phyloP scores from a whole-genome alignment of 2,329 filamentous ascomycete genomes.

The Drechslerella dactyloides region DNA sequence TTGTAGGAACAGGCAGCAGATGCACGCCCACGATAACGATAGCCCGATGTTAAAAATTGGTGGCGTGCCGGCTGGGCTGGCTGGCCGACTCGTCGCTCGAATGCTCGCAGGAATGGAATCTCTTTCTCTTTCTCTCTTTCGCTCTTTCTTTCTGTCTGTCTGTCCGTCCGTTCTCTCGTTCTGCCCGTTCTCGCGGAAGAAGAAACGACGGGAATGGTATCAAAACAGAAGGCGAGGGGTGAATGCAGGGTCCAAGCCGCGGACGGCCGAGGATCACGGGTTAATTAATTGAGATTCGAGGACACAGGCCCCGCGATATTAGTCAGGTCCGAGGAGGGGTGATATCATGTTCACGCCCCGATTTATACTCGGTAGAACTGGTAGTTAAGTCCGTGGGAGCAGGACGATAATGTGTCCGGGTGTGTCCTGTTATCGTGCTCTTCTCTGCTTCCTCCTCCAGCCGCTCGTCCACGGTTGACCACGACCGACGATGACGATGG shows the following conservation, averaged over 20 bases:
- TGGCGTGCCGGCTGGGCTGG: not conserved
- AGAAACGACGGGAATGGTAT: not conserved
- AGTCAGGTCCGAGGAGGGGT: conserved; percentile 8
- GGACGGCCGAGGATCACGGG: not conserved
- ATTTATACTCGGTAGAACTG: too few species aligned
- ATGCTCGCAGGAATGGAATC: conserved; percentile 6
- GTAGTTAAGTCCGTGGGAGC: too few species aligned
- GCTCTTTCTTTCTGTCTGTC: not conserved
- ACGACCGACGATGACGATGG: too few species aligned
- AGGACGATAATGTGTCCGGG: too few species aligned
- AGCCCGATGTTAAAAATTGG: too few species aligned
- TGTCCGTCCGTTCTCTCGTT: not conserved
- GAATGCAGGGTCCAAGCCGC: not conserved
- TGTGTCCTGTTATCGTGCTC: too few species aligned
- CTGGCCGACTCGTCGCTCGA: not conserved
- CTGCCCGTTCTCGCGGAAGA: not conserved
- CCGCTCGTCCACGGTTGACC: too few species aligned
- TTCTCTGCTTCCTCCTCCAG: too few species aligned
- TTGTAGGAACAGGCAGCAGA: not conserved
- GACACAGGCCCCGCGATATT: conserved; percentile 2
- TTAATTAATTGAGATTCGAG: not conserved
- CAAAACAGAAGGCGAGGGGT: conserved; percentile 8
- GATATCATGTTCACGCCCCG: too few species aligned
- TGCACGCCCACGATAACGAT: conserved; percentile 6
- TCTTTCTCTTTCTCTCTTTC: not conserved